Base-by-base conservation (phyloP, 2,329 filamentous ascomycete genomes). In the Rutstroemia sp. region DNA sequence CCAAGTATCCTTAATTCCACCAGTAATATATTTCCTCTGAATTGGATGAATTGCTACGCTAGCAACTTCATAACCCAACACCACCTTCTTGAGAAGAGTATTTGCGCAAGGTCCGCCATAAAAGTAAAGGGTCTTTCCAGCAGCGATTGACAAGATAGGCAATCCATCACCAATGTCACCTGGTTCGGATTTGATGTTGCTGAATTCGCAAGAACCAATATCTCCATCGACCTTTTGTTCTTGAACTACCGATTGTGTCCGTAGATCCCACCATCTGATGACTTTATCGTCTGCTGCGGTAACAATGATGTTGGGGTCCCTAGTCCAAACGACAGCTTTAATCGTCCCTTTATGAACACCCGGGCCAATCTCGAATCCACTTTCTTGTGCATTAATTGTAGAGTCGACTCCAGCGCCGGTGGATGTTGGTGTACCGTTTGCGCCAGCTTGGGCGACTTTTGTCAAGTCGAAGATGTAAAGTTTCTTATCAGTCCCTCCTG, bases 401-500 rank as follows among this genome's bases (percentile, higher is more conserved):
- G 67, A 65, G 10, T 69, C 64, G 12, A 76, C 67, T 25, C 67
- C 64, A 9, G 66, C 62, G 27, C 66, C 61, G 27, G 66, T 67
- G 10, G 67, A 58, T 34, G 65, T 66, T 18, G 67, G 56, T n/a
- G 55, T 50, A 5, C 54, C 25, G n/a, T 47, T 54, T 10, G 56
- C 48, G 34, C 59, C 62, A 14, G 54, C 54, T 61, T 67, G 38
- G 71, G 73, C 9, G 71, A 59, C 64, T 71, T 63, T 82, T 16
- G 83, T 83, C 16, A 99, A 77, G 66, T 97, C 92, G 69, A 94
- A 99, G 61, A 99, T 87, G 53, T 92, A 89, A 52, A 99, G 81
- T 73, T 94, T 96, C 79, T 96, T 97, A 75, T 99, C 94, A 76
- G 89, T 89, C 25, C 94, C 94, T 37, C 92, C 94, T 0, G 94